Evolutionary conservation across 176 grass and related monocot species (phyloP).

Genomic region (Metroxylon sagu): DNA sequence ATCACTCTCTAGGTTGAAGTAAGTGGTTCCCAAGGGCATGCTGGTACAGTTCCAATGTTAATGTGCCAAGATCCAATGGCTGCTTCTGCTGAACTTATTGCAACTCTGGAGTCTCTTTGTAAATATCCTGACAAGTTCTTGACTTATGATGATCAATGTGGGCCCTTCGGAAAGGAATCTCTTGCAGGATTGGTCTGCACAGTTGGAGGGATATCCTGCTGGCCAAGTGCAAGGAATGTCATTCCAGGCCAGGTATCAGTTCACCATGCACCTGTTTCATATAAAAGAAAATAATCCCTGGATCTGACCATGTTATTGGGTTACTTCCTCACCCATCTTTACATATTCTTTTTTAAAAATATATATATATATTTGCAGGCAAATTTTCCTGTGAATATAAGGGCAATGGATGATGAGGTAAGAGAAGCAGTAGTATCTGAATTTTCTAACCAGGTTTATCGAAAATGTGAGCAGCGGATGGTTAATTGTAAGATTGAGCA

Average conservation of each 20-base stretch:
- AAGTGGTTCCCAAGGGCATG: conserved; percentile 80
- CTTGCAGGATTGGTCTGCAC: conserved; percentile 80
- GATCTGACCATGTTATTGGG: too few species aligned
- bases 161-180: conserved; percentile 50
- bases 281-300: too few species aligned
- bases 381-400: conserved; percentile 78
- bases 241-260: conserved; percentile 63
- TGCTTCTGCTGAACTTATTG: conserved; percentile 84
- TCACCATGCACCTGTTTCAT: too few species aligned
- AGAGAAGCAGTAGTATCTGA: conserved; percentile 59
- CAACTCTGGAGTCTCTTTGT: conserved; percentile 73
- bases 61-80: conserved; percentile 86
- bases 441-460: conserved; percentile 55
- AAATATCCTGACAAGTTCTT: conserved; percentile 55
- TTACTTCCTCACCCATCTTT: too few species aligned
- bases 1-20: conserved; percentile 43
- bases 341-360: too few species aligned
- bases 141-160: conserved; percentile 44
- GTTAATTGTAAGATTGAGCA: conserved; percentile 58
- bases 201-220: conserved; percentile 67
- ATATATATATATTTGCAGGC: conserved; percentile 28
- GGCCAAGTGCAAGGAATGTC: conserved; percentile 93
- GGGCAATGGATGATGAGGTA: conserved; percentile 55
- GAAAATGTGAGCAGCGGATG: conserved; percentile 50
- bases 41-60: conserved; percentile 87